A percentile compares a stretch with the other conserved stretches of the same genome.
Evolutionary conservation across 441 rosid genomes (phyloP).

Genomic region (Populus hybrid): DNA sequence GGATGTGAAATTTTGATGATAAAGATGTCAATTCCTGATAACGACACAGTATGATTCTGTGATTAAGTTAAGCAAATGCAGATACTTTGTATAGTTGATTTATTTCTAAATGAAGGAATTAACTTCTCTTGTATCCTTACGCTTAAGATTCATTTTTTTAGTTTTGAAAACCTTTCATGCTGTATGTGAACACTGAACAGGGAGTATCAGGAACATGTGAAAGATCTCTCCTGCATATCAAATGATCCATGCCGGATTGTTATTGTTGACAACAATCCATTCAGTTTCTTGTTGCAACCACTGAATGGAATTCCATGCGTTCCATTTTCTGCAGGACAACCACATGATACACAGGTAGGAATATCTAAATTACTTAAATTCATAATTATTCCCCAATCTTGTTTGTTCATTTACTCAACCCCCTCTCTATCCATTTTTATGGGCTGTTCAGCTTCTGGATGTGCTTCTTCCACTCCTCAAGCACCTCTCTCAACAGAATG

Average conservation of each 20-base stretch:
- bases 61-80: not conserved
- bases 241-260: slow-evolving; percentile 70
- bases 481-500: slow-evolving; percentile 72
- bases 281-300: slow-evolving; percentile 87
- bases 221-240: slow-evolving; percentile 78
- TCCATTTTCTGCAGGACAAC: slow-evolving; percentile 81
- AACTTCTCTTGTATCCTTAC: not conserved
- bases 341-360: slow-evolving; percentile 77
- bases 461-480: slow-evolving; percentile 88
- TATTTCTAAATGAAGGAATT: not conserved
- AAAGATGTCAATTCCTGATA: not conserved
- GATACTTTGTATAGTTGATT: not conserved
- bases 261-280: slow-evolving; percentile 32
- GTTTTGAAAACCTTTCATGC: slow-evolving; percentile 7
- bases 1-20: not conserved
- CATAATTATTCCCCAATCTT: not conserved
- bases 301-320: slow-evolving; percentile 89
- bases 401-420: slow-evolving; percentile 14
- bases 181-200: slow-evolving; percentile 48
- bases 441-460: slow-evolving; percentile 62
- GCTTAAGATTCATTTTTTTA: slow-evolving; percentile 9
- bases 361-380: not conserved
- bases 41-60: not conserved
- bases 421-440: not conserved
- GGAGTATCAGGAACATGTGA: slow-evolving; percentile 80